Evolutionary conservation across 305 asterid species (phyloP), one percentile per base, ranked within the genome.

Genomic region (Fraxinus dipetala): DNA sequence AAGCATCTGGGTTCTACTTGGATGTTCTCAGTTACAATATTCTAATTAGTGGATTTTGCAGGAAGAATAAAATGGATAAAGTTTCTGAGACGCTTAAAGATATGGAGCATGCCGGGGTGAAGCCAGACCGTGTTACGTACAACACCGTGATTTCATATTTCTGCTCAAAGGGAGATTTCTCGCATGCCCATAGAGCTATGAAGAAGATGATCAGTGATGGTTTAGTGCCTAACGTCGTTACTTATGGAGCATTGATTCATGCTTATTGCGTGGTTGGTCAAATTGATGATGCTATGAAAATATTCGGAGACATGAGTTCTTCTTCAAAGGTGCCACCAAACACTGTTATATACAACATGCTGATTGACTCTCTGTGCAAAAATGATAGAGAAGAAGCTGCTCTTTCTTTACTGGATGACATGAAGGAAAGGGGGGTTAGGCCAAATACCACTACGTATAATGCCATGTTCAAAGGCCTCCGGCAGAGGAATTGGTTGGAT

Each of bases 41-140:
- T 83, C 86, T 96, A 84, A 90, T 94, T n/a, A 56, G 92, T 75
- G 99, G 97, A 45, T 91, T 89, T 89, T 93, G 96, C 80, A 88
- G 84, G 92, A 90, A 74, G 87, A 89, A 91, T 77, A 94, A 87
- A 73, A 63, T 93, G 80, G 93, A 91, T 28, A 80, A 86, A 86
- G 99, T 89, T 56, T 79, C 82, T 16, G 93, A 90, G 81, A 40
- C 86, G 70, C 91, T 96, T 79, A 83, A 86, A 87, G 92, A 89
- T 24, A 90, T 96, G 96, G 92, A 91, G 31, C 75, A 79, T 18
- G 65, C 84, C 1, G 90, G 93, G 26, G 54, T 94, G 79, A 90
- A 83, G 82, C 97, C 99, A 10, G 98, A 96, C 75, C 88, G 91
- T 3, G 79, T 88, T 20, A 96, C 99, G 0, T 93, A 91, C 87